Conservation (phyloP, 768 basidiomycete species). For the Boletus huronensis region DNA sequence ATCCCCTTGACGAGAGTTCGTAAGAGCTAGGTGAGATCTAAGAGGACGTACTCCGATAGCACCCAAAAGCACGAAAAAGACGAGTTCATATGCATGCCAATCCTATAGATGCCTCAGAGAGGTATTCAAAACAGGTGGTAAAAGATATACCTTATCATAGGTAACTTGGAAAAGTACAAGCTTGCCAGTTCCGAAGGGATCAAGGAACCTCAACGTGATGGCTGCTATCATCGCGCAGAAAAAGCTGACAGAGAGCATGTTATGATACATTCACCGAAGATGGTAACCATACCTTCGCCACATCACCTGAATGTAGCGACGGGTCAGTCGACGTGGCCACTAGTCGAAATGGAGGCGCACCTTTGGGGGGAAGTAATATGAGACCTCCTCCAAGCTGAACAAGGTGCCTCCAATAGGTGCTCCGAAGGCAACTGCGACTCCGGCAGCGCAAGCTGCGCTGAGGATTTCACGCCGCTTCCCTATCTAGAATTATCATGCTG, state of each 20-base stretch:
- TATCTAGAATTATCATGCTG: conserved; percentile 26
- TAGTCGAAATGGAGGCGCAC: conserved; percentile 31
- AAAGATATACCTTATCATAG: conserved; percentile 64
- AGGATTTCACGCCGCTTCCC: conserved; percentile 93
- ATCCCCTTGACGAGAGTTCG: conserved; percentile 56
- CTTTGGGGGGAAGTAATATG: conserved; percentile 96
- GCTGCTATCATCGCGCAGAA: conserved; percentile 99
- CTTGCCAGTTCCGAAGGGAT: conserved; percentile 95
- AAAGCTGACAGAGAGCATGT: conserved; percentile 56
- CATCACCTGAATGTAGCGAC: conserved; percentile 58
- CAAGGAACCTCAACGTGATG: conserved; percentile 85
- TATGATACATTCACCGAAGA: not conserved
- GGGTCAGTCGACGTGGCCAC: not conserved
- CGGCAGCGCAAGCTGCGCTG: conserved; percentile 94
- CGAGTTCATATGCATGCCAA: conserved; percentile 88
- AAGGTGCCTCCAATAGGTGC: conserved; percentile 93
- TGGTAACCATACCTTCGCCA: conserved; percentile 73
- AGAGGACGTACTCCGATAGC: conserved; percentile 70
- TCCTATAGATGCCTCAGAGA: conserved; percentile 48
- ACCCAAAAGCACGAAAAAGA: conserved; percentile 83
- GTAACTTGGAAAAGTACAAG: conserved; percentile 90
- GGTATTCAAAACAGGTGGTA: not conserved
- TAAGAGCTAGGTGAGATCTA: conserved; percentile 1
- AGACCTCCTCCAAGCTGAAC: conserved; percentile 93
- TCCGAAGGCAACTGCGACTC: conserved; percentile 96